phyloP scores from a whole-genome alignment of 2,329 filamentous ascomycete genomes.

The Pseudogymnoascus sp. region DNA sequence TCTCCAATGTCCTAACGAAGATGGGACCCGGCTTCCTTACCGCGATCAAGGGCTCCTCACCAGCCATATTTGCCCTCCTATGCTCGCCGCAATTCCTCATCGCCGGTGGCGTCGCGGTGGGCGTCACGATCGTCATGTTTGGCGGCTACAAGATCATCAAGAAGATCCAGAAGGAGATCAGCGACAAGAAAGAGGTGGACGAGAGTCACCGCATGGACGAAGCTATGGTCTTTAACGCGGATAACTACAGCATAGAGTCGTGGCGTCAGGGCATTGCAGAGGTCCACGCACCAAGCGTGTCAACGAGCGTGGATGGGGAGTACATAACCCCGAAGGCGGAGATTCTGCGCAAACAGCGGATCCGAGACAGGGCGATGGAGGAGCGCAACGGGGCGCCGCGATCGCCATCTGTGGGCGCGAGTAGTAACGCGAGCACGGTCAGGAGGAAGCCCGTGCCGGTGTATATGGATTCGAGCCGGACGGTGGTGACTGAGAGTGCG shows the following conservation, averaged over 20 bases:
- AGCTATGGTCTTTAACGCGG: conserved; percentile 22
- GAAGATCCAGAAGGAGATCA: conserved; percentile 50
- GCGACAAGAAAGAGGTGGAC: conserved; percentile 13
- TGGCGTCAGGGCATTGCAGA: conserved; percentile 29
- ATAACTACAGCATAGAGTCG: conserved; percentile 26
- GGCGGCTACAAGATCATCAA: conserved; percentile 98
- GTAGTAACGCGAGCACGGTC: conserved; percentile 3
- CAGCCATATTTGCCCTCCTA: conserved; percentile 77
- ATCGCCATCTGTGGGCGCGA: not conserved
- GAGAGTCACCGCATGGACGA: conserved; percentile 14
- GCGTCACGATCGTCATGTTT: conserved; percentile 91
- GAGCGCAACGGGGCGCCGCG: conserved; percentile 14
- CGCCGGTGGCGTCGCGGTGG: conserved; percentile 77
- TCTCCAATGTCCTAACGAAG: conserved; percentile 72
- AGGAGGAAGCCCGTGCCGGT: not conserved
- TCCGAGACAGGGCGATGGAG: conserved; percentile 19
- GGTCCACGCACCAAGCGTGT: conserved; percentile 21
- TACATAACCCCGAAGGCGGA: conserved; percentile 27
- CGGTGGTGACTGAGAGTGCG: conserved; percentile 13
- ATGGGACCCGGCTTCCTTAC: conserved; percentile 74
- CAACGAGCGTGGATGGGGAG: conserved; percentile 27
- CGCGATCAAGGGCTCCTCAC: conserved; percentile 70
- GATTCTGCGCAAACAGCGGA: conserved; percentile 20
- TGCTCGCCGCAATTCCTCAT: conserved; percentile 92
- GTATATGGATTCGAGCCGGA: conserved; percentile 4